These are phyloP conservation scores for Spinacia oleracea DNA, from an alignment of 179 eudicot species.

Conservation along the genomic window DNA sequence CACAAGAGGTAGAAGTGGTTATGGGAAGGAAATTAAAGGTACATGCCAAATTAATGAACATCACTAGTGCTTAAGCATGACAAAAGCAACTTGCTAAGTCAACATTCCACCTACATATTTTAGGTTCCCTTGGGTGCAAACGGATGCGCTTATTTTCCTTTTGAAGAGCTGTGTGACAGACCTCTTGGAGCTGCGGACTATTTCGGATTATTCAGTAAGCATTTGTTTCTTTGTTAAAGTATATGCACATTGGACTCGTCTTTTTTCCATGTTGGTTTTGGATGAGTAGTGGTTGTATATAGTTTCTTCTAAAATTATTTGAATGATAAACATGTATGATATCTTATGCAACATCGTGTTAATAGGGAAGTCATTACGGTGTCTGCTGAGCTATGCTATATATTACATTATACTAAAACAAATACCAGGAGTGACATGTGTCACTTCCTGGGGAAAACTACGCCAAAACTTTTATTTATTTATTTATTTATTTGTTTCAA, in stretches of 20 bases:
- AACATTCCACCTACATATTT: not conserved
- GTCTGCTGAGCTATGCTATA: not conserved
- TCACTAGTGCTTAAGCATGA: not conserved
- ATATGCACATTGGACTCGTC: not conserved
- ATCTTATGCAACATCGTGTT: not conserved
- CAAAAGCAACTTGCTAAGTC: slow-evolving; percentile 7
- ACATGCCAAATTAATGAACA: slow-evolving; percentile 6
- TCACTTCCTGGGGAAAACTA: too few species aligned
- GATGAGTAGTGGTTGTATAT: not conserved
- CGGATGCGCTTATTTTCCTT: slow-evolving; percentile 91
- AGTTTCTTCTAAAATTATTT: not conserved
- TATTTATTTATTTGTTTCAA: too few species aligned
- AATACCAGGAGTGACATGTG: too few species aligned
- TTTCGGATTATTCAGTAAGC: slow-evolving; percentile 88
- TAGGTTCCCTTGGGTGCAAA: slow-evolving; percentile 87
- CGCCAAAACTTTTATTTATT: too few species aligned
- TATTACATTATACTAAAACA: too few species aligned
- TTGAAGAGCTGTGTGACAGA: slow-evolving; percentile 87
- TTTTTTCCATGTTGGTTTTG: not conserved
- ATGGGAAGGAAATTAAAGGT: slow-evolving; percentile 94
- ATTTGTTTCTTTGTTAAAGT: not conserved
- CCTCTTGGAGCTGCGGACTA: slow-evolving; percentile 99
- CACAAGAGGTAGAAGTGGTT: slow-evolving; percentile 88
- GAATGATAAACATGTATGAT: not conserved
- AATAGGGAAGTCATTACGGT: not conserved